Evolutionary conservation across 73 alveolate species (phyloP).

Genomic region (Paramecium sonneborni): DNA sequence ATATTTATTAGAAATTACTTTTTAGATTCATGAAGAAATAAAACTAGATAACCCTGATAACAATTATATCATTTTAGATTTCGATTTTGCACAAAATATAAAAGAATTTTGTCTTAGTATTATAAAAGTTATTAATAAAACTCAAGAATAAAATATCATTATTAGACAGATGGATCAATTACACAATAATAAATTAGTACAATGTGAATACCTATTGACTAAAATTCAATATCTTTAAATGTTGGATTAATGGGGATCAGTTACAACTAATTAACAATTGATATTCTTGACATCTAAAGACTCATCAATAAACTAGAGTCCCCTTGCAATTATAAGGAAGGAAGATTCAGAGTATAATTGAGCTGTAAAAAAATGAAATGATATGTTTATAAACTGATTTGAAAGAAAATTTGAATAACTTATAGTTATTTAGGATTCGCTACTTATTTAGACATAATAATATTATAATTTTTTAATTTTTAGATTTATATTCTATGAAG

Average conservation of each 20-base stretch:
- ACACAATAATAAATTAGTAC: neutral
- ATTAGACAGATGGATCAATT: constrained; percentile 25
- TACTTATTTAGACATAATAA: constrained; percentile 1
- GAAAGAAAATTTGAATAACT: constrained; percentile 26
- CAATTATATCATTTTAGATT: constrained; percentile 44
- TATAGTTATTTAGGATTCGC: neutral
- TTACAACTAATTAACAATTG: neutral
- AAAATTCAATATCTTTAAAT: neutral
- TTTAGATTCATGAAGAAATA: neutral
- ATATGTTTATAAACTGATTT: constrained; percentile 42
- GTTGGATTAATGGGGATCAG: constrained; percentile 13
- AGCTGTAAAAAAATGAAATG: constrained; percentile 7
- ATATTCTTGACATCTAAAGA: neutral
- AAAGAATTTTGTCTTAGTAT: constrained; percentile 3
- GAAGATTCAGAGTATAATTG: constrained; percentile 16
- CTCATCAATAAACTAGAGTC: neutral
- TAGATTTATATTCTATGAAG: constrained; percentile 3
- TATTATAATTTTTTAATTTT: neutral
- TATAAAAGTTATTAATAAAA: neutral
- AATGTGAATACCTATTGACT: constrained; percentile 13
- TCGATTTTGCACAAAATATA: constrained; percentile 11
- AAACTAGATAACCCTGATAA: neutral
- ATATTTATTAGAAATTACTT: neutral
- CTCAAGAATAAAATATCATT: neutral
- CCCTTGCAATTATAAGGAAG: neutral